These are phyloP conservation scores for Epichloe sylvatica DNA, from an alignment of 2,329 filamentous ascomycete genomes.

Conservation along the genomic window DNA sequence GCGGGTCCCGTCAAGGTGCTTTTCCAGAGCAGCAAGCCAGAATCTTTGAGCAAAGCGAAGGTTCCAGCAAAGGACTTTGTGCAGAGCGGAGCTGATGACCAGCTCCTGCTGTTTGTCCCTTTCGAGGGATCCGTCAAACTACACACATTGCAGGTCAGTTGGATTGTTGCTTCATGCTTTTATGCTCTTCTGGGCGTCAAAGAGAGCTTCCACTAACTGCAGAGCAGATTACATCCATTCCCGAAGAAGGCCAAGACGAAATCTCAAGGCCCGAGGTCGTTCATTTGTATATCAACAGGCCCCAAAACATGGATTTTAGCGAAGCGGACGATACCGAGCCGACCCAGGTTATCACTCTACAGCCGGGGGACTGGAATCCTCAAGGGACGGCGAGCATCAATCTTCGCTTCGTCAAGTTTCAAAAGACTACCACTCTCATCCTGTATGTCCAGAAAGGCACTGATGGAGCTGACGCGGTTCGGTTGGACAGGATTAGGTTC, in stretches of 20 bases:
- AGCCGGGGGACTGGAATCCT: conserved; percentile 64
- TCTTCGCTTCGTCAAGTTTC: conserved; percentile 92
- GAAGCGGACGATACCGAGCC: conserved; percentile 78
- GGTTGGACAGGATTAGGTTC: conserved; percentile 64
- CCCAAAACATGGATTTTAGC: conserved; percentile 86
- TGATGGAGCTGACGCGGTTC: conserved; percentile 68
- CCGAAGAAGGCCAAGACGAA: conserved; percentile 57
- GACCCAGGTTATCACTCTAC: conserved; percentile 66
- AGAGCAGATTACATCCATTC: conserved; percentile 66
- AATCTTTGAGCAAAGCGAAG: conserved; percentile 44
- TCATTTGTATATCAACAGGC: conserved; percentile 74
- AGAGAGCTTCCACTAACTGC: neutral
- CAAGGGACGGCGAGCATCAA: conserved; percentile 59
- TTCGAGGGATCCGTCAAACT: conserved; percentile 83
- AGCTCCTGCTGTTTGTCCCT: conserved; percentile 83
- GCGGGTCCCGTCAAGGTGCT: conserved; percentile 59
- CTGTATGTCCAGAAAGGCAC: conserved; percentile 83
- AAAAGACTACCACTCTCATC: conserved; percentile 76
- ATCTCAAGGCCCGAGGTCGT: conserved; percentile 68
- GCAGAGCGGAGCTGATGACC: conserved; percentile 93
- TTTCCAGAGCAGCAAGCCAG: conserved; percentile 57
- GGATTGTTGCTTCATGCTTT: neutral
- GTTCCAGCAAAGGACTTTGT: conserved; percentile 60
- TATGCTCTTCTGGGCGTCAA: neutral
- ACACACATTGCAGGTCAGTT: conserved; percentile 56